These are phyloP conservation scores for Tetrahymena elliotti DNA, from an alignment of 73 alveolate species.

Conservation along the genomic window DNA sequence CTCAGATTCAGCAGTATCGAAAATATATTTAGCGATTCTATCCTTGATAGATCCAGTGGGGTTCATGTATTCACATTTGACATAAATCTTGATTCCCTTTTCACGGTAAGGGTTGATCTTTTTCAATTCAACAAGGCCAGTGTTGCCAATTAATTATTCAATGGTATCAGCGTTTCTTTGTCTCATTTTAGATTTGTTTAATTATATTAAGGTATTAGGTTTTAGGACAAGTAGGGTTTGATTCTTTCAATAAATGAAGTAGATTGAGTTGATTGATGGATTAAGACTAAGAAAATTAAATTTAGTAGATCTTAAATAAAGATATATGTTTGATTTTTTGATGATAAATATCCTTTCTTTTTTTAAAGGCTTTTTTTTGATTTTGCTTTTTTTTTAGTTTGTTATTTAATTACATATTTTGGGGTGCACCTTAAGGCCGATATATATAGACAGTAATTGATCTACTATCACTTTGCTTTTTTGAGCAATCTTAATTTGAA, in stretches of 20 bases:
- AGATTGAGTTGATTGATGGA: background rate
- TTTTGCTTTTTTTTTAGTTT: background rate
- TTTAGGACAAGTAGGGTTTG: background rate
- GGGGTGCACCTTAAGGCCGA: background rate
- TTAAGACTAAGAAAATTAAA: background rate
- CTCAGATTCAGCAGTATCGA: background rate
- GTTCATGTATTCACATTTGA: conserved; percentile 52
- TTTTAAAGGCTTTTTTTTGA: background rate
- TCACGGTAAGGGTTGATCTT: background rate
- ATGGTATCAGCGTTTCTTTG: background rate
- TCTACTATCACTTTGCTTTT: background rate
- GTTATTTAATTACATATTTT: background rate
- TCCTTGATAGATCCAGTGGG: conserved; percentile 67
- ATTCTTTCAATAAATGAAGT: background rate
- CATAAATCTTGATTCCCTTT: background rate
- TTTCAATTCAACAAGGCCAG: background rate
- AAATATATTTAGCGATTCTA: conserved; percentile 43
- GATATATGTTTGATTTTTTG: background rate
- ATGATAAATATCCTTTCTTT: background rate
- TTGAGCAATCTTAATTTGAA: background rate
- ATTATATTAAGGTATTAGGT: background rate
- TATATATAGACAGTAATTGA: background rate
- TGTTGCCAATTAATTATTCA: background rate
- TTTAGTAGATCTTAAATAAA: background rate
- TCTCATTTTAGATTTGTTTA: background rate